These are phyloP conservation scores for Blakeslea trispora DNA, from an alignment of 371 early-diverging fungal genomes.

Conservation along the genomic window DNA sequence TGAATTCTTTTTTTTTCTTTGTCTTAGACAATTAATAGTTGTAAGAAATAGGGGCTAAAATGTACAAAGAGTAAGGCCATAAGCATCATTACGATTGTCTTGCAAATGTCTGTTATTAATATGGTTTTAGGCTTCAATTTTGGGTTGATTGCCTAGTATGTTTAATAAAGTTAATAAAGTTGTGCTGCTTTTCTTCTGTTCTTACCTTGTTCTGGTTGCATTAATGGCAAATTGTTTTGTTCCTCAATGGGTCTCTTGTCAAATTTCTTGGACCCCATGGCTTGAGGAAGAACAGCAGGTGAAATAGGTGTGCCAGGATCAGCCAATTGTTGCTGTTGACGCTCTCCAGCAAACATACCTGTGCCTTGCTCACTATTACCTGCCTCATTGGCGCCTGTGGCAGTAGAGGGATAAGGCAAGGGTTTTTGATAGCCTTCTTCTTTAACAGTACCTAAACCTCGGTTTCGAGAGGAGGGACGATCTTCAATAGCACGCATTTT, in stretches of 20 bases:
- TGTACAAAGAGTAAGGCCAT: no score
- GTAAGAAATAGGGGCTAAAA: no score
- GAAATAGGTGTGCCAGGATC: constrained; percentile 5
- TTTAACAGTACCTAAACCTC: background rate
- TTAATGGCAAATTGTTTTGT: background rate
- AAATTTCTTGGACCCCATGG: background rate
- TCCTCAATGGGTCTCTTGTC: constrained; percentile 4
- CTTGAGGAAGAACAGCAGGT: constrained; percentile 1
- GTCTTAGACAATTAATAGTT: no score
- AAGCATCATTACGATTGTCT: no score
- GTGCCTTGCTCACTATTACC: background rate
- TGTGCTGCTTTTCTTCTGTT: no score
- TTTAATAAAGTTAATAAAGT: no score
- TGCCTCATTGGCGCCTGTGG: no score
- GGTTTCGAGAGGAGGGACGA: constrained; percentile 2
- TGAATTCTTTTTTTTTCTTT: no score
- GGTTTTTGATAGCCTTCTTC: background rate
- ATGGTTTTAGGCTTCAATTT: no score
- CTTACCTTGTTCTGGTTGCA: background rate
- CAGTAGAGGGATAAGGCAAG: background rate
- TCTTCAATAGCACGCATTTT: constrained; percentile 9
- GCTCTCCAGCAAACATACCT: background rate
- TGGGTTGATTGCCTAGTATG: no score
- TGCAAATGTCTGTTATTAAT: no score
- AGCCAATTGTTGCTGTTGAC: background rate